Conservation (phyloP, 139 green algal species). For the Pleodorina starrii region DNA sequence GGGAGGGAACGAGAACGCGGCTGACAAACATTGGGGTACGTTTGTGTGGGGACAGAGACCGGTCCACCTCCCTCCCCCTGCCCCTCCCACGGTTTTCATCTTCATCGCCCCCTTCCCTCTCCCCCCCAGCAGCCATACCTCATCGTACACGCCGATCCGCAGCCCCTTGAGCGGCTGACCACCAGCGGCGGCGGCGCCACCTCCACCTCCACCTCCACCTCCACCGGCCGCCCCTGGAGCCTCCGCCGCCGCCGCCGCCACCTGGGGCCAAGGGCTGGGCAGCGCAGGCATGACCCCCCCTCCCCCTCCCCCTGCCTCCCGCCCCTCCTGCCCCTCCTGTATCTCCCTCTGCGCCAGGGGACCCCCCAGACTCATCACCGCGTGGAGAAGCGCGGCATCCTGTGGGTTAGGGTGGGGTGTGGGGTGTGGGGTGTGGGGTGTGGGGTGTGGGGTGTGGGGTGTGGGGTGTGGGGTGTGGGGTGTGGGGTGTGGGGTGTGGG, state of each 20-base stretch:
- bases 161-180: conserved; percentile 60
- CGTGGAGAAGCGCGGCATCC: conserved; percentile 71
- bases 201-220: not conserved
- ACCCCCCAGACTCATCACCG: conserved; percentile 66
- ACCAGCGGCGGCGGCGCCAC: not conserved
- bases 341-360: conserved; percentile 33
- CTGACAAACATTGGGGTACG: too few species aligned
- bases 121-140: conserved; percentile 17
- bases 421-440: too few species aligned
- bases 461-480: too few species aligned
- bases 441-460: too few species aligned
- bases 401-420: conserved; percentile 9
- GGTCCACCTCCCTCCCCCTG: too few species aligned
- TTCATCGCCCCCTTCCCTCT: too few species aligned
- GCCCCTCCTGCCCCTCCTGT: not conserved
- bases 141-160: conserved; percentile 66
- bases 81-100: too few species aligned
- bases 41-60: too few species aligned
- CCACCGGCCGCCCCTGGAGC: not conserved
- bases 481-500: too few species aligned
- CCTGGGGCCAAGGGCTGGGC: conserved; percentile 37
- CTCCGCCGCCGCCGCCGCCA: not conserved
- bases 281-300: conserved; percentile 23
- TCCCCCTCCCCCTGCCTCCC: not conserved
- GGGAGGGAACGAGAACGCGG: too few species aligned